Evolutionary conservation across 768 basidiomycete genomes (phyloP).

Genomic region (Tremella fuciformis): DNA sequence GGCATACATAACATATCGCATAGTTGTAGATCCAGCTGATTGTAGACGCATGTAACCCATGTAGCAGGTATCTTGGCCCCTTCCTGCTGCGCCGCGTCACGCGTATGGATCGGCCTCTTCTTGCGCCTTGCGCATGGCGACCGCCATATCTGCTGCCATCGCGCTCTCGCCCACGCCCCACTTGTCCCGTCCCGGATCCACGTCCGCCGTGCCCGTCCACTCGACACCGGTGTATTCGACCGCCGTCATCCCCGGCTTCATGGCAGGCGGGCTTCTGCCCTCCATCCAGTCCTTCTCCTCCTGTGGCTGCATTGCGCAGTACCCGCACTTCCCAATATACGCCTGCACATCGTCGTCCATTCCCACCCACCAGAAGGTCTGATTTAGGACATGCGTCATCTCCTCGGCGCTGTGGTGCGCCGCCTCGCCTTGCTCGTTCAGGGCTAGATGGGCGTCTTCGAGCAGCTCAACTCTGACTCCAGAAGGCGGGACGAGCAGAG

Average conservation of each 20-base stretch:
- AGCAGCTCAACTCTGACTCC: constrained; percentile 39
- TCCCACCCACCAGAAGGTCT: constrained; percentile 44
- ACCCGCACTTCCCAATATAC: constrained; percentile 12
- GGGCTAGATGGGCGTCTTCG: constrained; percentile 33
- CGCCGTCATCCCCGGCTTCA: constrained; percentile 14
- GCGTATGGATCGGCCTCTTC: constrained; percentile 18
- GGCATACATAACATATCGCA: no score
- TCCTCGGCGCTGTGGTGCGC: constrained; percentile 24
- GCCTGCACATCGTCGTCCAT: constrained; percentile 34
- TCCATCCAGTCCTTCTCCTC: constrained; percentile 6
- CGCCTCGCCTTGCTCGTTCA: constrained; percentile 2
- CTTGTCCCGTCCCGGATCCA: constrained; percentile 3
- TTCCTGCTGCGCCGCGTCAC: no score
- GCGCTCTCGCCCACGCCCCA: constrained; percentile 24
- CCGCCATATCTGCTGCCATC: constrained; percentile 37
- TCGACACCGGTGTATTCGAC: constrained; percentile 26
- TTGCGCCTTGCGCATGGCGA: constrained; percentile 28
- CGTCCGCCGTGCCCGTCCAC: constrained; percentile 14
- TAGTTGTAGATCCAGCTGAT: no score
- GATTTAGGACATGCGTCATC: constrained; percentile 20
- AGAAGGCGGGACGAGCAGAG: constrained; percentile 36
- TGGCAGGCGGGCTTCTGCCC: background rate
- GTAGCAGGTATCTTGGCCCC: no score
- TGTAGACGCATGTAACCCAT: no score
- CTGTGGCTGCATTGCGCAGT: background rate